phyloP scores from a whole-genome alignment of 192 early-diverging fungal genomes.

The Geranomyces michiganensis region DNA sequence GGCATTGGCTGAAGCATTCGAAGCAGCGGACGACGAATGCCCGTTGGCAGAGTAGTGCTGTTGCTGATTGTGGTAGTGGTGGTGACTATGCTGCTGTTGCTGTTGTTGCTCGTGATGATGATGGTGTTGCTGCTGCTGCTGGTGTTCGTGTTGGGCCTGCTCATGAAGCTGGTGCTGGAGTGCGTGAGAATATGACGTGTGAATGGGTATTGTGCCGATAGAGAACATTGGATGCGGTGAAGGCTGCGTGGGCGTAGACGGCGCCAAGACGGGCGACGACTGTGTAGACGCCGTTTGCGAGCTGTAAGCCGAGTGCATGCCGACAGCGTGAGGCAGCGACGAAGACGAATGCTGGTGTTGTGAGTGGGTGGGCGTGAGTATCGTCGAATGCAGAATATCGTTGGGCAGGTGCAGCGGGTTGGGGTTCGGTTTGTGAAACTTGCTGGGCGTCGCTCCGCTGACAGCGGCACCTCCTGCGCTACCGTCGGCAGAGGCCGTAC shows the following conservation, averaged over 20 bases:
- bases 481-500: too few species aligned
- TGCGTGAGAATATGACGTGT: conserved; percentile 12
- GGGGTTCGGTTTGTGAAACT: conserved; percentile 28
- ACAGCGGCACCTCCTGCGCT: conserved; percentile 14
- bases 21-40: neutral
- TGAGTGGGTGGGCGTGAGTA: neutral
- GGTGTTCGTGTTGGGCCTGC: neutral
- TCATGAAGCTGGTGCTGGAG: neutral
- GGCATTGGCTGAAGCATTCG: neutral
- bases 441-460: neutral
- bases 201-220: conserved; percentile 26
- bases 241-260: conserved; percentile 16
- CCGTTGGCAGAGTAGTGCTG: conserved; percentile 8
- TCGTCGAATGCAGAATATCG: conserved; percentile 27
- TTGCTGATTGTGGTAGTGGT: neutral
- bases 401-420: conserved; percentile 34
- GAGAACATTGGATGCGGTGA: conserved; percentile 19
- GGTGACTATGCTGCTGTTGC: neutral
- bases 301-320: conserved; percentile 17
- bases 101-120: too few species aligned
- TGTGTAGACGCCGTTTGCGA: conserved; percentile 29
- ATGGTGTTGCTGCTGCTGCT: conserved; percentile 3
- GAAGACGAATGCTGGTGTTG: neutral
- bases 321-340: neutral
- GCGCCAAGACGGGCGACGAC: conserved; percentile 22